A percentile compares a stretch with the other conserved stretches of the same genome.
Evolutionary conservation across 2,329 filamentous ascomycete genomes (phyloP).

Genomic region (Penicillium griseofulvum): DNA sequence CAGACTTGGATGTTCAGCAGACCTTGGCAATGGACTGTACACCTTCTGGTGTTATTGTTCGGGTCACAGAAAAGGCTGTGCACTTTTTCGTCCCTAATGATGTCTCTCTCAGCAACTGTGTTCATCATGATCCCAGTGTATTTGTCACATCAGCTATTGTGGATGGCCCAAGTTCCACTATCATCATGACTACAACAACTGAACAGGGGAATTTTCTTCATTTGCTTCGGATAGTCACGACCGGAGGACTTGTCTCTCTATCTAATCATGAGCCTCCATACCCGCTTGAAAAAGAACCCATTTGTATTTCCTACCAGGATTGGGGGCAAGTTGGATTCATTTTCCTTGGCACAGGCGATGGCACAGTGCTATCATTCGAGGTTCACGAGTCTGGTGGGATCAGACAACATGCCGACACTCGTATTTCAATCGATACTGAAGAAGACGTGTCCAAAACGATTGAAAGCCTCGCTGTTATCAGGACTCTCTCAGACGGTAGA

Average conservation of each 20-base stretch:
- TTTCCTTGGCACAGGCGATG: constrained; percentile 43
- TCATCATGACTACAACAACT: constrained; percentile 29
- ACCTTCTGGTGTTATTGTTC: constrained; percentile 36
- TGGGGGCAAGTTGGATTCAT: constrained; percentile 29
- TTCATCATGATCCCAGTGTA: constrained; percentile 23
- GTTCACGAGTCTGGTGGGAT: constrained; percentile 19
- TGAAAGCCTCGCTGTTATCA: constrained; percentile 35
- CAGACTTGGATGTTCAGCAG: constrained; percentile 41
- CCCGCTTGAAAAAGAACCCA: constrained; percentile 34
- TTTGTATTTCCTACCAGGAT: constrained; percentile 34
- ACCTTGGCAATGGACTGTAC: constrained; percentile 47
- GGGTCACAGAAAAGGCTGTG: constrained; percentile 43
- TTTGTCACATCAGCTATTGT: constrained; percentile 32
- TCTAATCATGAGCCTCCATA: constrained; percentile 24
- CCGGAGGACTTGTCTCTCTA: constrained; percentile 18
- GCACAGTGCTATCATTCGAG: constrained; percentile 35
- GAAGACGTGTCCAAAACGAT: constrained; percentile 35
- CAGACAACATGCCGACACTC: constrained; percentile 23
- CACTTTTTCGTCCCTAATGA: constrained; percentile 29
- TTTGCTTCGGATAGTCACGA: constrained; percentile 23
- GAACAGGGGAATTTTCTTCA: constrained; percentile 29
- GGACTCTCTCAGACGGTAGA: constrained; percentile 12
- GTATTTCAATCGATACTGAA: constrained; percentile 20
- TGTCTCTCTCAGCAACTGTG: constrained; percentile 18
- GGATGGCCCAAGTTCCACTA: constrained; percentile 26